Percentiles rank a stretch among this genome's conserved stretches.
phyloP scores from a whole-genome alignment of 345 rosid species.

The Bruguiera sexangula region DNA sequence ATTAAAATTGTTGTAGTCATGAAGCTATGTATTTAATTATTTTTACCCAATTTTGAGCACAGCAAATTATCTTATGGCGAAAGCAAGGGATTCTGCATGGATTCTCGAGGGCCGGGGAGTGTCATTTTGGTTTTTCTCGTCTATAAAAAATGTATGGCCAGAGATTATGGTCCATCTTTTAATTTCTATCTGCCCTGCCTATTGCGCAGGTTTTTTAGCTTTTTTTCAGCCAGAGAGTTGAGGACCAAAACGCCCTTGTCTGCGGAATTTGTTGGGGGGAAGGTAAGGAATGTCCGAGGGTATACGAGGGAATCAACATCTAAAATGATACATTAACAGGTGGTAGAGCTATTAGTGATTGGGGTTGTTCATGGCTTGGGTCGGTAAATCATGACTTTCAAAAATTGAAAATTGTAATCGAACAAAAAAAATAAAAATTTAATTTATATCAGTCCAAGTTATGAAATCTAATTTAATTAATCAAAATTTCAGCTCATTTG shows the following conservation, averaged over 20 bases:
- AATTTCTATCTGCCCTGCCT: no score
- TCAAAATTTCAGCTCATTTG: no score
- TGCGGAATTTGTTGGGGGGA: not conserved
- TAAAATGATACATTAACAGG: not conserved
- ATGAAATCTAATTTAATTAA: no score
- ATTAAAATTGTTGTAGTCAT: not conserved
- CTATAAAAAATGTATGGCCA: not conserved
- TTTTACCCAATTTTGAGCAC: not conserved
- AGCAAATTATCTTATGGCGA: slow-evolving; percentile 34
- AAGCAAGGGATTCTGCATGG: slow-evolving; percentile 38
- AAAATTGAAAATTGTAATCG: no score
- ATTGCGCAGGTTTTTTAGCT: not conserved
- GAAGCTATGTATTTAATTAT: not conserved
- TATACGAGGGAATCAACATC: not conserved
- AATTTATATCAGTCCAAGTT: no score
- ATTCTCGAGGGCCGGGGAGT: slow-evolving; percentile 5
- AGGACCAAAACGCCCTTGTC: not conserved
- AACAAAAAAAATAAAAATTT: no score
- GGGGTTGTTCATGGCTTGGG: not conserved
- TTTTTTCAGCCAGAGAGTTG: not conserved
- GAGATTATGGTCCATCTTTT: not conserved
- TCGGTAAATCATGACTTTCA: no score
- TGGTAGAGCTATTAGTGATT: not conserved
- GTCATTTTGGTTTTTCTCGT: not conserved
- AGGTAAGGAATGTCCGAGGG: not conserved